Evolutionary conservation across 2,329 filamentous ascomycete species (phyloP).

Genomic region (Sarocladium oryzae): DNA sequence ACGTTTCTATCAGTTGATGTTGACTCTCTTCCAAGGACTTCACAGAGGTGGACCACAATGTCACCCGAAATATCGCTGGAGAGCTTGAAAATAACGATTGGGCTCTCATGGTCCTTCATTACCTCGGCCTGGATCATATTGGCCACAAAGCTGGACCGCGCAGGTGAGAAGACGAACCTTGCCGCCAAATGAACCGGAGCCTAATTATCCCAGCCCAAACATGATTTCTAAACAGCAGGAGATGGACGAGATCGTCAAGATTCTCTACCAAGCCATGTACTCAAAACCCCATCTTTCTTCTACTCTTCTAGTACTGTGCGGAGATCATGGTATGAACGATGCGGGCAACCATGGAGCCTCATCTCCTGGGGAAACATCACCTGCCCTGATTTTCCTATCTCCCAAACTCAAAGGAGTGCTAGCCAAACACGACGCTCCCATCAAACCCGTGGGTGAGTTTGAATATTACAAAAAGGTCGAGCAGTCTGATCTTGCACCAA

Average conservation of each 20-base stretch:
- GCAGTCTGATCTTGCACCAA: conserved; percentile 90
- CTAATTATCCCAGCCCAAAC: conserved; percentile 53
- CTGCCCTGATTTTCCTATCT: conserved; percentile 84
- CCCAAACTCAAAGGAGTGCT: conserved; percentile 65
- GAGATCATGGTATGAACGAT: conserved; percentile 99
- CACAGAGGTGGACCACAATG: conserved; percentile 95
- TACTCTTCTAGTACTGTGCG: conserved; percentile 78
- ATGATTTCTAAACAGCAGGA: conserved; percentile 92
- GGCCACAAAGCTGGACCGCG: conserved; percentile 90
- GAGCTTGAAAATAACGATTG: conserved; percentile 77
- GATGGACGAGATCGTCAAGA: conserved; percentile 78
- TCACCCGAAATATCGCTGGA: conserved; percentile 77
- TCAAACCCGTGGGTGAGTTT: conserved; percentile 60
- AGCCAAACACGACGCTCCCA: conserved; percentile 40
- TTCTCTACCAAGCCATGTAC: conserved; percentile 72
- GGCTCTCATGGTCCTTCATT: conserved; percentile 92
- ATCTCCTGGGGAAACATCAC: conserved; percentile 87
- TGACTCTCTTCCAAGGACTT: conserved; percentile 63
- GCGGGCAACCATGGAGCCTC: conserved; percentile 95
- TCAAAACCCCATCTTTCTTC: conserved; percentile 63
- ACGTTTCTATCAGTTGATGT: conserved; percentile 2
- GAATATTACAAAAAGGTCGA: conserved; percentile 81
- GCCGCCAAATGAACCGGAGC: not conserved
- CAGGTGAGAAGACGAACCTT: conserved; percentile 43
- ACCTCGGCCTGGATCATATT: conserved; percentile 92